Evolutionary conservation across 1,284 basidiomycete genomes (phyloP), one percentile per base, ranked within the genome.

Genomic region (Microbotryum silenes-acaulis): DNA sequence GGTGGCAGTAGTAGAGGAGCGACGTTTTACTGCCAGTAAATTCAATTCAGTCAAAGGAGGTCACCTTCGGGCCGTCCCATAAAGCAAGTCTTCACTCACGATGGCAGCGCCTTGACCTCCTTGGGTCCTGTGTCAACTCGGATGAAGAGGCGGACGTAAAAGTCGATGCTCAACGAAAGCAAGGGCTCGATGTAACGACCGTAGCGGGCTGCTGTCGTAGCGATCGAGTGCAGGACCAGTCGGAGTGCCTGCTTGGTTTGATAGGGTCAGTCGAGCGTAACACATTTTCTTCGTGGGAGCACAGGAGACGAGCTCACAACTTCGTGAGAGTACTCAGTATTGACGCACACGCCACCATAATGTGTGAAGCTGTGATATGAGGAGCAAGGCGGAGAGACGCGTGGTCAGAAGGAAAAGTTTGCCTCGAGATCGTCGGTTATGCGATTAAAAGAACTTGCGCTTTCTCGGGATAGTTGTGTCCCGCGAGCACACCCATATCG

Each of bases 401-500:
- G 5, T 23, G 46, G 12, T 18, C 37, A 12, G 37, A 16, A 18
- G 4, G 12, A 42, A 14, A 31, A 8, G 31, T 31, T 10, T 31
- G 31, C 9, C 31, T 31, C 31, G 31, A 10, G 31, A 31, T 31
- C 31, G 8, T 10, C 9, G 31, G 31, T 31, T 10, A 31, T 9
- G 18, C 23, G 29, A 2, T 46, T 54, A 16, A 50, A 12, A 3
- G 23, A 16, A 73, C 79, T 66, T 68, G 89, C 91, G 89, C 91
- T 83, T 97, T 98, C 76, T 99, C 94, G 2, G 94, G 88, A 74
- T 91, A 97, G 74, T 97, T 96, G 49, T 84, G 85, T 0, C 93
- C 93, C 0, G 93, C 96, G 42, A 98, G 80, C 7, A 98, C 91
- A 9, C 91, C 85, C 63, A 96, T 79, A 75, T 98, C 96, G 2